Base-by-base conservation (phyloP, 1,139 yeast genomes). In the Geotrichum europaeum region DNA sequence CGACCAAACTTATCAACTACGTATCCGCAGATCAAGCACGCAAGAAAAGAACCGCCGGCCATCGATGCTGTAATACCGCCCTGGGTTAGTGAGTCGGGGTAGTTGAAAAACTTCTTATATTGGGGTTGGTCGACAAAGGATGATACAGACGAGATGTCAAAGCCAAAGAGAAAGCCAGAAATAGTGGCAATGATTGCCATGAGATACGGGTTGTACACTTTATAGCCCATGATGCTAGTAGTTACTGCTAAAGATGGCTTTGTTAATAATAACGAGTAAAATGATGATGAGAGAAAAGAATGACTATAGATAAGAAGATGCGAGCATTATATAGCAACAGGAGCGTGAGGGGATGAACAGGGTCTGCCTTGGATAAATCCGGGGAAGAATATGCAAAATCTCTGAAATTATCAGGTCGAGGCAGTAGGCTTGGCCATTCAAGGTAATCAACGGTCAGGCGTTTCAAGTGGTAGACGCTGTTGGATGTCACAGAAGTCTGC, bases 31-130 rank as follows among this genome's bases (percentile, higher is more conserved):
- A 64, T 61, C 12, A 74, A 59, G n/a, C 77, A 73, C 2, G 75
- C 76, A 6, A 73, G 76, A 64, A 92, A 79, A 4, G 98, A 97
- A 62, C 98, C 98, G 56, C 92, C 81, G 1, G 97, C 89, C 60
- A 97, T 92, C n/a, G 97, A 94, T 30, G 96, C 87, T 0, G 98
- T 92, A 69, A 92, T 89, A 65, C 92, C 89, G 53, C 97, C 96
- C 65, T 84, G 86, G 0, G 90, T 79, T 58, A 89, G 75, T 6
- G 76, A 67, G 57, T 65, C 63, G 32, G 76, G 73, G 61, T 67
- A 53, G 60, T 70, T 64, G 66, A 76, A 76, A 62, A 65, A 72
- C 57, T 77, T 75, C 40, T 78, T 78, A 66, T 80, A 83, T 30
- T 87, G 78, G 66, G 85, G 89, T 10, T 85, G 83, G n/a, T 89